These are phyloP conservation scores for Cercospora sp. DNA, from an alignment of 2,329 filamentous ascomycete species.

Conservation along the genomic window DNA sequence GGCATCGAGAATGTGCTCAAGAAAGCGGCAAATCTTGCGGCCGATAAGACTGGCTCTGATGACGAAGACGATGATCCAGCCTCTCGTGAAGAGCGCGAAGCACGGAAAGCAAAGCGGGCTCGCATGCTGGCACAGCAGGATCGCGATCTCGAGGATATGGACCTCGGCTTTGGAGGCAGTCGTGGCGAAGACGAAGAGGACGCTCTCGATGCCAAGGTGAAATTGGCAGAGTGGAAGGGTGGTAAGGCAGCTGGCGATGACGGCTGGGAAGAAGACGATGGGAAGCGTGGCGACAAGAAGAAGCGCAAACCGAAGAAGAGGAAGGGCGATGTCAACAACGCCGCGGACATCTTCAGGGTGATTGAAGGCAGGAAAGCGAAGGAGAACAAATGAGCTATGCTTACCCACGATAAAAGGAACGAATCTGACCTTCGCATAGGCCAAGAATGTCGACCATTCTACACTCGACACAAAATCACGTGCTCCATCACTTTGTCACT, in stretches of 20 bases:
- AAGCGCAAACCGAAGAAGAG: conserved; percentile 73
- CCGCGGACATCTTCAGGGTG: conserved; percentile 38
- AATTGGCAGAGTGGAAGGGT: conserved; percentile 64
- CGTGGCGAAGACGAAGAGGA: conserved; percentile 86
- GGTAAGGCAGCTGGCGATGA: conserved; percentile 54
- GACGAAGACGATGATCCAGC: conserved; percentile 46
- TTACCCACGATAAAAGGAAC: neutral
- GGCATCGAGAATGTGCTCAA: conserved; percentile 55
- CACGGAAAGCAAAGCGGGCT: conserved; percentile 61
- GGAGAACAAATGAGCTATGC: conserved; percentile 30
- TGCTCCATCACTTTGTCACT: neutral
- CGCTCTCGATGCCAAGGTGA: conserved; percentile 56
- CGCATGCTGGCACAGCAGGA: conserved; percentile 71
- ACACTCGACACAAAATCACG: neutral
- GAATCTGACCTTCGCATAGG: conserved; percentile 13
- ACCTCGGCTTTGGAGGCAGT: conserved; percentile 89
- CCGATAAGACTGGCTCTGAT: conserved; percentile 44
- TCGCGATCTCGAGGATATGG: conserved; percentile 85
- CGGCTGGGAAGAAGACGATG: conserved; percentile 54
- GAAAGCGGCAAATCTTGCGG: conserved; percentile 63
- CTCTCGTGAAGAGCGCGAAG: conserved; percentile 57
- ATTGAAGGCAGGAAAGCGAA: conserved; percentile 36
- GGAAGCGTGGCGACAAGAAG: conserved; percentile 65
- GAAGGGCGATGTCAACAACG: conserved; percentile 44
- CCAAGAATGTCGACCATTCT: neutral